Evolutionary conservation across 2,329 filamentous ascomycete species (phyloP), one percentile per base, ranked within the genome.

Genomic region (Gliomastix tumulicola): DNA sequence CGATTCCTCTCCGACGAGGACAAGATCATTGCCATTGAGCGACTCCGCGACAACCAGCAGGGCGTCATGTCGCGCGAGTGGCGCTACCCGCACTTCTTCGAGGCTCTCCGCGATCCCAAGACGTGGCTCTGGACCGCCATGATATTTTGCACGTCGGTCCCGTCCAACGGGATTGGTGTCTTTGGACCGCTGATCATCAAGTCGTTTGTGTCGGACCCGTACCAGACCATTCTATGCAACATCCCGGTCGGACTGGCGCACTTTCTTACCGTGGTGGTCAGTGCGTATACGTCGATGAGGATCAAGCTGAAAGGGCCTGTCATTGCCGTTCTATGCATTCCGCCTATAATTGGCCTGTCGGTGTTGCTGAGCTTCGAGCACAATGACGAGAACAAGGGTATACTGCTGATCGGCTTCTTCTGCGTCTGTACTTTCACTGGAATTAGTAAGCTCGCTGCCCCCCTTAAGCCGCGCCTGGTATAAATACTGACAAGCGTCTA

Each of bases 141-240:
- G 55, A 64, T 73, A 44, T 66, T 75, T 27, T 60, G 71, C 34
- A 71, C 80, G 44, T 72, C 71, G 32, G 55, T 80, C 7, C 74
- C 76, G 0, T 74, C 68, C 22, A 76, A 74, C 5, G 75, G 76
- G 7, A 54, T 79, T 32, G 67, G 69, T 1, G 74, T 72, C 0
- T 80, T 79, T 43, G 76, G 76, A 0, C 72, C 71, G 2, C 56
- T 80, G 27, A 79, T 81, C 45, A 68, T 81, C 37, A 58, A 74
- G 33, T 67, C 68, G 0, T 80, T 81, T 39, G 75, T 76, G 2
- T 78, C 74, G 35, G 61, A 67, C 21, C 63, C 67, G 6, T 76
- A 78, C 36, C 57, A 67, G 13, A 76, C 75, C 0, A 77, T 79
- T 34, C 54, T 79, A 0, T 74, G 79, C 57, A 78, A 79, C 41